Conservation (phyloP, 306 rosid genomes). For the Quercus bicolor region DNA sequence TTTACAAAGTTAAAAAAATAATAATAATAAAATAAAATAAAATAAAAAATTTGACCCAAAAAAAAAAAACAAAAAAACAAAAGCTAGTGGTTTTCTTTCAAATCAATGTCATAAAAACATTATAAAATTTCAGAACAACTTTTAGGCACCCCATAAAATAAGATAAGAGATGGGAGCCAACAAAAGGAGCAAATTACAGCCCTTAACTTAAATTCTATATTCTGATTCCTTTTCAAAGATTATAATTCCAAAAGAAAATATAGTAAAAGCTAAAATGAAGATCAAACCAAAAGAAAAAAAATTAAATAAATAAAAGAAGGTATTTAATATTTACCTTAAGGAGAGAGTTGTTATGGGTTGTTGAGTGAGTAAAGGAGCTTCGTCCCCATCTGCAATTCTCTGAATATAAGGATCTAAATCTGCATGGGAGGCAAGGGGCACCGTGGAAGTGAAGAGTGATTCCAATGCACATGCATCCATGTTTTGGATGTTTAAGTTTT, state of each 20-base stretch:
- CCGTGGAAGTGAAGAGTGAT: slow-evolving; percentile 69
- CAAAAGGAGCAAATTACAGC: slow-evolving; percentile 11
- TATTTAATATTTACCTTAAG: neutral
- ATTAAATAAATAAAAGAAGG: too few relatives aligned
- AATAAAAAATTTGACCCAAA: too few relatives aligned
- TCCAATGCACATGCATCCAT: slow-evolving; percentile 62
- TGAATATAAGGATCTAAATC: slow-evolving; percentile 82
- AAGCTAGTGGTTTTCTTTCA: neutral
- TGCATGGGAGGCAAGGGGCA: slow-evolving; percentile 75
- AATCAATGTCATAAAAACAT: neutral
- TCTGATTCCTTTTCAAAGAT: slow-evolving; percentile 15
- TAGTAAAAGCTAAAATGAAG: neutral
- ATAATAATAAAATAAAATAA: too few relatives aligned
- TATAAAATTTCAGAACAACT: neutral
- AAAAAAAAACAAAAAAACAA: neutral
- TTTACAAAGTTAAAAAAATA: neutral
- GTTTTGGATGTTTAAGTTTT: slow-evolving; percentile 35
- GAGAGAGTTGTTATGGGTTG: slow-evolving; percentile 51
- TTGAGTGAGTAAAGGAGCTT: slow-evolving; percentile 59
- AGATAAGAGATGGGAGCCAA: neutral
- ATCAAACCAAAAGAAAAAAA: too few relatives aligned
- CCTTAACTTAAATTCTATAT: slow-evolving; percentile 15
- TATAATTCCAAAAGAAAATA: neutral
- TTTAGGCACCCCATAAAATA: neutral
- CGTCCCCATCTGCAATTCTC: slow-evolving; percentile 78